These are phyloP conservation scores for Candida germanica DNA, from an alignment of 805 yeast species.

Conservation along the genomic window DNA sequence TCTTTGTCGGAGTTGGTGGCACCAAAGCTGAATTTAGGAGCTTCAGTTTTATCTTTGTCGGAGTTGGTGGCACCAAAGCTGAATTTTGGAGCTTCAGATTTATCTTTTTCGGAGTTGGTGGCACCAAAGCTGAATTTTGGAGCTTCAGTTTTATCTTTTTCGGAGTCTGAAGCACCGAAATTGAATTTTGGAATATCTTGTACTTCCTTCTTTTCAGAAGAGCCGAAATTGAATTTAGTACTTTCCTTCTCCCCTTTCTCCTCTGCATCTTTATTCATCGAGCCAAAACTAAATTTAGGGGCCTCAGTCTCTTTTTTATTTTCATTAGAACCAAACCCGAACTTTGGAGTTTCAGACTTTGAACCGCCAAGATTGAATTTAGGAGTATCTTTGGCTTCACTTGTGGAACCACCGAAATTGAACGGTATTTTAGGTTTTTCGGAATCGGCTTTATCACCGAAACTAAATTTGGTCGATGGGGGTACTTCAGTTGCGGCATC, in stretches of 20 bases:
- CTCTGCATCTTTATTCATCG: neutral
- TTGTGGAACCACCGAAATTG: conserved; percentile 5
- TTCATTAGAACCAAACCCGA: conserved; percentile 8
- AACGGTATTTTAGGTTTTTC: neutral
- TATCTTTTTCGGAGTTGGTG: conserved; percentile 4
- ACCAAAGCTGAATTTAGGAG: conserved; percentile 19
- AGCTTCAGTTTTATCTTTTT: neutral
- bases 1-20: conserved; percentile 1
- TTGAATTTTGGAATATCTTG: conserved; percentile 5
- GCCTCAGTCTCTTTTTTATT: conserved; percentile 5
- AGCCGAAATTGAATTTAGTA: conserved; percentile 8
- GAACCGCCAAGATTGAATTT: conserved; percentile 3
- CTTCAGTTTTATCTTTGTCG: neutral
- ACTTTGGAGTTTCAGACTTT: conserved; percentile 5
- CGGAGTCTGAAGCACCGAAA: conserved; percentile 14
- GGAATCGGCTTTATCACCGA: conserved; percentile 6
- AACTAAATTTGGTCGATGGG: conserved; percentile 4
- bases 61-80: conserved; percentile 5
- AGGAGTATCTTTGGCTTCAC: conserved; percentile 1
- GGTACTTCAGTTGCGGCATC: no score
- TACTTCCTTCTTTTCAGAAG: no score
- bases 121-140: conserved; percentile 11
- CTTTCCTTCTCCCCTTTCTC: neutral
- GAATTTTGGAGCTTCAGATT: conserved; percentile 7
- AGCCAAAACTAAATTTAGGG: conserved; percentile 10